A percentile compares a stretch with the other conserved stretches of the same genome.
These are phyloP conservation scores for Zygoascus sp. DNA, from an alignment of 1,139 yeast species.

Conservation along the genomic window DNA sequence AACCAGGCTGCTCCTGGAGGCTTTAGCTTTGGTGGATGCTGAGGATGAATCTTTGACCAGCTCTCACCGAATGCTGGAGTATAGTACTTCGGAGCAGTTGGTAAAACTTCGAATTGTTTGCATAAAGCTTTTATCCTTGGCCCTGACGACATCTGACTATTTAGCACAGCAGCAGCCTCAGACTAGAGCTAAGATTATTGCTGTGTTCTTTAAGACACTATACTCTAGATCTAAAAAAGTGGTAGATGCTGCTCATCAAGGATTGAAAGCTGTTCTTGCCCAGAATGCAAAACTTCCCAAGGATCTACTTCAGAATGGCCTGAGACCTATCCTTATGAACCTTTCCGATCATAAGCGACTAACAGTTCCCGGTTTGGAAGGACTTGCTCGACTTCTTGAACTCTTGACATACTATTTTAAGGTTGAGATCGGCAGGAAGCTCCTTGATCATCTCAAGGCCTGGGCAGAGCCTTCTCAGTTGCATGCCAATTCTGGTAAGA, in stretches of 20 bases:
- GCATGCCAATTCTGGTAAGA: constrained; percentile 65
- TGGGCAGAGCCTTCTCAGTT: constrained; percentile 89
- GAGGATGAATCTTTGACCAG: constrained; percentile 93
- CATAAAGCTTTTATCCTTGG: constrained; percentile 74
- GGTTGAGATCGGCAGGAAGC: constrained; percentile 91
- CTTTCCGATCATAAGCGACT: constrained; percentile 87
- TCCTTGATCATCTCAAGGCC: constrained; percentile 89
- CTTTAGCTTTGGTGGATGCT: constrained; percentile 91
- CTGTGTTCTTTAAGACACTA: constrained; percentile 91
- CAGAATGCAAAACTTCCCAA: constrained; percentile 89
- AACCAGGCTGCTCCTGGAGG: constrained; percentile 78
- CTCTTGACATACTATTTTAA: constrained; percentile 87
- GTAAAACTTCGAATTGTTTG: constrained; percentile 86
- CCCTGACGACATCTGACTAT: constrained; percentile 50
- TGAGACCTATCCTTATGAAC: constrained; percentile 93
- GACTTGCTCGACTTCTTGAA: constrained; percentile 81
- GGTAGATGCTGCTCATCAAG: constrained; percentile 89
- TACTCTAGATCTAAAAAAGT: constrained; percentile 82
- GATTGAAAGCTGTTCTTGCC: constrained; percentile 75
- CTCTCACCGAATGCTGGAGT: constrained; percentile 78
- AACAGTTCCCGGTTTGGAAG: constrained; percentile 86
- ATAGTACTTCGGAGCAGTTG: constrained; percentile 82
- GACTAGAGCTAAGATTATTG: constrained; percentile 77
- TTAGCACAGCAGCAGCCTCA: constrained; percentile 69
- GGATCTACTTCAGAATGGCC: constrained; percentile 85